Conservation (phyloP, 305 asterid species). For the Solanum hybrid region DNA sequence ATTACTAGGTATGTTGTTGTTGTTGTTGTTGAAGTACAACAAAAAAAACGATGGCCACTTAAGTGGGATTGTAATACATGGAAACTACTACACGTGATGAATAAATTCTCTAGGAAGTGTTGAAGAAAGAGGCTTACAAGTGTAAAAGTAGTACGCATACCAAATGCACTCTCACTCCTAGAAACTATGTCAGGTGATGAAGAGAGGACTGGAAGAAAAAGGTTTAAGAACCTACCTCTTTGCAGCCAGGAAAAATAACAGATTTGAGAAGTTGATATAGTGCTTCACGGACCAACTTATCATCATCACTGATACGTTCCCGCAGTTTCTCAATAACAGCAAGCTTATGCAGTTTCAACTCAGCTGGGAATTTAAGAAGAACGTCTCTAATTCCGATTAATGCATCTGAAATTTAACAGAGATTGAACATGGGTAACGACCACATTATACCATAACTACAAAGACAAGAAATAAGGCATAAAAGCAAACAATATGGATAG, state of each 20-base stretch:
- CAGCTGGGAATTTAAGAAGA: conserved; percentile 62
- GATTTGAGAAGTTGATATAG: conserved; percentile 75
- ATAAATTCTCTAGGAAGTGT: not conserved
- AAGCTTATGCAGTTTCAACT: conserved; percentile 78
- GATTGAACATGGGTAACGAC: not conserved
- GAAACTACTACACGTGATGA: not conserved
- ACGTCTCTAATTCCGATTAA: conserved; percentile 67
- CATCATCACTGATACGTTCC: conserved; percentile 86
- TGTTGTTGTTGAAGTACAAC: not conserved
- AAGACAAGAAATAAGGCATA: not conserved
- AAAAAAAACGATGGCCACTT: not conserved
- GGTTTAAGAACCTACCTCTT: conserved; percentile 40
- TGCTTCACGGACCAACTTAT: conserved; percentile 74
- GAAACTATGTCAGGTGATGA: not conserved
- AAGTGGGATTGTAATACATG: not conserved
- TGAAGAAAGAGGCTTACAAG: not conserved
- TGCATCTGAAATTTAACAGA: conserved; percentile 48
- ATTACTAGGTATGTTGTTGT: not conserved
- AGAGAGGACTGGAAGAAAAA: not conserved
- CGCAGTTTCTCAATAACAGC: conserved; percentile 86
- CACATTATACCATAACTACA: not conserved
- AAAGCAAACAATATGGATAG: not conserved
- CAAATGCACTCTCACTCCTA: not conserved
- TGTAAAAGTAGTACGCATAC: not conserved
- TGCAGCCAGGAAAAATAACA: conserved; percentile 67